phyloP scores from a whole-genome alignment of 148 eudicot genomes.

The Silene uniflora region DNA sequence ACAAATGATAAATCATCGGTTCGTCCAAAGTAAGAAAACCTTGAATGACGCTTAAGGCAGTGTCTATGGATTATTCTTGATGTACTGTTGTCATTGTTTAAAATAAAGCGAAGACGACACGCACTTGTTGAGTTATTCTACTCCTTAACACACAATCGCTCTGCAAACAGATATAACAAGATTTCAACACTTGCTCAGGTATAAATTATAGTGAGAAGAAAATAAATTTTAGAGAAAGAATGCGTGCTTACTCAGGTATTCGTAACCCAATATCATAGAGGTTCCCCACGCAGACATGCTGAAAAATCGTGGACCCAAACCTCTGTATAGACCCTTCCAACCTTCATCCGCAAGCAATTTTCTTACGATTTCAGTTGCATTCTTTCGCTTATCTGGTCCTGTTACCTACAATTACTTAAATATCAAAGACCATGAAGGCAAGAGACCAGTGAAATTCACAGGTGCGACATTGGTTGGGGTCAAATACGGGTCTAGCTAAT shows the following conservation, averaged over 20 bases:
- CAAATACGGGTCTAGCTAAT: not conserved
- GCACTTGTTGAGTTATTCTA: conserved; percentile 26
- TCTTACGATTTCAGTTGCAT: conserved; percentile 67
- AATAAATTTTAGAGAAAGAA: not conserved
- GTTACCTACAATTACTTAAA: conserved; percentile 44
- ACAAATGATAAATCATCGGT: conserved; percentile 2
- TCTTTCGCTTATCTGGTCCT: conserved; percentile 54
- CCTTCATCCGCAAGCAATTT: conserved; percentile 77
- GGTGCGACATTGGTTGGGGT: not conserved
- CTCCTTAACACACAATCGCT: conserved; percentile 64
- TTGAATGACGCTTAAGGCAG: not conserved
- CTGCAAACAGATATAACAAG: conserved; percentile 31
- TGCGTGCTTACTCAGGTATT: conserved; percentile 73
- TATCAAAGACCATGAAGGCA: conserved; percentile 6
- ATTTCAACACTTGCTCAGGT: not conserved
- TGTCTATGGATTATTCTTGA: not conserved
- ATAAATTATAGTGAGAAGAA: not conserved
- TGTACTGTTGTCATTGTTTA: not conserved
- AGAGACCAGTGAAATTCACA: not conserved
- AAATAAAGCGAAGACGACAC: not conserved
- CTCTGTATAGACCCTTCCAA: conserved; percentile 92
- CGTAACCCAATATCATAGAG: conserved; percentile 93
- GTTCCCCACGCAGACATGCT: conserved; percentile 99
- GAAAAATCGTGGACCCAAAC: conserved; percentile 92
- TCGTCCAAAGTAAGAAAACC: not conserved